Evolutionary conservation across 257 asterid species (phyloP).

Genomic region (Solanum sparsipilum): DNA sequence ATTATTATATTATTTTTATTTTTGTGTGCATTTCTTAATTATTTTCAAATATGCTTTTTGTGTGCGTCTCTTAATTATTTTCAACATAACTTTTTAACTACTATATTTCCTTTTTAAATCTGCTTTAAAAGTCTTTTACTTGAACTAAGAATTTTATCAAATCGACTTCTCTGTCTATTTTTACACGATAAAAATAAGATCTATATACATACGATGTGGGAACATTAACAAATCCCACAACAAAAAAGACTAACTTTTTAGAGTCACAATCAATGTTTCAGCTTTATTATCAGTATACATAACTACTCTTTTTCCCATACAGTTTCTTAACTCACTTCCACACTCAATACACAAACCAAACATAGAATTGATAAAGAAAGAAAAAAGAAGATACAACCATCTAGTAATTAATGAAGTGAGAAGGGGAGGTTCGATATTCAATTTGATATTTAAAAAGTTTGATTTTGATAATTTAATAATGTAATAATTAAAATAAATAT

Average conservation of each 20-base stretch:
- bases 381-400: neutral
- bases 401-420: neutral
- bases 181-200: neutral
- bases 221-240: neutral
- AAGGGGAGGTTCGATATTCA: neutral
- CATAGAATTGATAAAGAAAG: too few relatives aligned
- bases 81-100: too few relatives aligned
- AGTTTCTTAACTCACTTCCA: neutral
- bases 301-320: neutral
- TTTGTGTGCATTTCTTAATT: too few relatives aligned
- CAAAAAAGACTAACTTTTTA: neutral
- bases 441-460: neutral
- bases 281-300: neutral
- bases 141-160: too few relatives aligned
- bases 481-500: neutral
- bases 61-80: too few relatives aligned
- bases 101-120: too few relatives aligned
- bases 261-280: neutral
- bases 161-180: accelerated
- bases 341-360: neutral
- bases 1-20: too few relatives aligned
- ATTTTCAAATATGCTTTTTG: too few relatives aligned
- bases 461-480: neutral
- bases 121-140: too few relatives aligned
- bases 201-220: accelerated